These are phyloP conservation scores for Fusarium ramigenum DNA, from an alignment of 2,329 filamentous ascomycete genomes.

Conservation along the genomic window DNA sequence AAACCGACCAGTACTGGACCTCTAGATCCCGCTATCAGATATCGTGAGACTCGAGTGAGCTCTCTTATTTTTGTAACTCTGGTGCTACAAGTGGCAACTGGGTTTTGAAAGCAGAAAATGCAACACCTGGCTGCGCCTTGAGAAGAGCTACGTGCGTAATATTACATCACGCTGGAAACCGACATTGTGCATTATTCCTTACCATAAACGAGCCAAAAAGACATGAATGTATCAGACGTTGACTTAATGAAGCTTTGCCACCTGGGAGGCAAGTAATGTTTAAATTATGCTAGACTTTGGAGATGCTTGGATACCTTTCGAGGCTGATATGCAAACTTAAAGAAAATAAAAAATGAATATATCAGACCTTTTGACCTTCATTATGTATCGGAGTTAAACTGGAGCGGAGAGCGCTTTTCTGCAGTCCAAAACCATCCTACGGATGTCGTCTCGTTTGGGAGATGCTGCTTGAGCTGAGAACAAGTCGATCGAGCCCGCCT, in stretches of 20 bases:
- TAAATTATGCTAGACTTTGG: too few species aligned
- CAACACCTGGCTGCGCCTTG: not conserved
- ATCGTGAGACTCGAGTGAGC: not conserved
- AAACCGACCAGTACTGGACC: not conserved
- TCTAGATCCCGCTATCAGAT: not conserved
- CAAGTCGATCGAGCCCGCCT: slow-evolving; percentile 6
- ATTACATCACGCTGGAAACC: not conserved
- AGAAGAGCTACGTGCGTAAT: too few species aligned
- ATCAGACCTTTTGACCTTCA: not conserved
- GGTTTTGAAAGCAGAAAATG: not conserved
- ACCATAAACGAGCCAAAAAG: not conserved
- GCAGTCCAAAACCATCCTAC: slow-evolving; percentile 25
- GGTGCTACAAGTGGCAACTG: not conserved
- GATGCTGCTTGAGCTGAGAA: not conserved
- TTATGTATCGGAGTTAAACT: slow-evolving; percentile 17
- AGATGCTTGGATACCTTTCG: too few species aligned
- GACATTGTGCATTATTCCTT: not conserved
- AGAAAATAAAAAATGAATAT: too few species aligned
- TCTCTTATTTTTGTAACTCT: not conserved
- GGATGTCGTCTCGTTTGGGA: slow-evolving; percentile 7
- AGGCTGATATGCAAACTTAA: too few species aligned
- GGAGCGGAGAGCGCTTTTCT: slow-evolving; percentile 23
- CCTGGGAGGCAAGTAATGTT: too few species aligned
- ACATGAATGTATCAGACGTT: not conserved
- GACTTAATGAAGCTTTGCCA: too few species aligned